A percentile compares a stretch with the other conserved stretches of the same genome.
Evolutionary conservation across 768 basidiomycete species (phyloP).

Genomic region (Dictyophora rubrovolvata): DNA sequence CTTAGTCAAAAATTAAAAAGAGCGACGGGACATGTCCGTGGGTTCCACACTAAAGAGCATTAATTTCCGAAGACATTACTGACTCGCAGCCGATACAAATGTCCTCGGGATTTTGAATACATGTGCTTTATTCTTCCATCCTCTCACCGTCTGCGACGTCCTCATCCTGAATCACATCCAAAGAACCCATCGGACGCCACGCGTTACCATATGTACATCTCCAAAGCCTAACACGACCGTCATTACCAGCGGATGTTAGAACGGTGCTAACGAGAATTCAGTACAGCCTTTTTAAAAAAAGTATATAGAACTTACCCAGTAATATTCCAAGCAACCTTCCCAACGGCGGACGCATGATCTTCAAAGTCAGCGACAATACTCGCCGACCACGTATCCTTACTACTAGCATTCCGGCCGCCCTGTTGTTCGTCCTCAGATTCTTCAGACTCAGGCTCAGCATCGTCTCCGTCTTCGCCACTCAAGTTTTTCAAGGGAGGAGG

Average conservation of each 20-base stretch:
- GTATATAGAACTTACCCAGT: conserved; percentile 44
- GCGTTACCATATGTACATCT: conserved; percentile 75
- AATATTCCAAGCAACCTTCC: conserved; percentile 91
- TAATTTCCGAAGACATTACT: too few relatives aligned
- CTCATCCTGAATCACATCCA: conserved; percentile 69
- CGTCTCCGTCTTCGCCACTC: conserved; percentile 31
- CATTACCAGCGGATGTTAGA: conserved; percentile 74
- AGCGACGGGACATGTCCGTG: too few relatives aligned
- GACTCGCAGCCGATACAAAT: too few relatives aligned
- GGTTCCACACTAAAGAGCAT: too few relatives aligned
- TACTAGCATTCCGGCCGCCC: conserved; percentile 24
- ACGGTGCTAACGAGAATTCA: conserved; percentile 45
- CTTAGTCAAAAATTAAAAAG: too few relatives aligned
- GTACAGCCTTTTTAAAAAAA: neutral
- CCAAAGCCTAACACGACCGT: conserved; percentile 76
- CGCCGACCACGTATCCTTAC: conserved; percentile 52
- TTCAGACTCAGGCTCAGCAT: conserved; percentile 17
- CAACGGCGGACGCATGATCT: conserved; percentile 71
- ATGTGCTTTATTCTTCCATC: conserved; percentile 33
- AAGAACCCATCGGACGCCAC: conserved; percentile 74
- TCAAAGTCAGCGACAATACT: conserved; percentile 78
- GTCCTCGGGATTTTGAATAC: too few relatives aligned
- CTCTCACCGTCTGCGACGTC: conserved; percentile 28
- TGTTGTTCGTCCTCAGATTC: conserved; percentile 24
- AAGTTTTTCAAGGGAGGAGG: conserved; percentile 31